Evolutionary conservation across 1,284 basidiomycete species (phyloP), one percentile per base, ranked within the genome.

Genomic region (Testicularia cyperi): DNA sequence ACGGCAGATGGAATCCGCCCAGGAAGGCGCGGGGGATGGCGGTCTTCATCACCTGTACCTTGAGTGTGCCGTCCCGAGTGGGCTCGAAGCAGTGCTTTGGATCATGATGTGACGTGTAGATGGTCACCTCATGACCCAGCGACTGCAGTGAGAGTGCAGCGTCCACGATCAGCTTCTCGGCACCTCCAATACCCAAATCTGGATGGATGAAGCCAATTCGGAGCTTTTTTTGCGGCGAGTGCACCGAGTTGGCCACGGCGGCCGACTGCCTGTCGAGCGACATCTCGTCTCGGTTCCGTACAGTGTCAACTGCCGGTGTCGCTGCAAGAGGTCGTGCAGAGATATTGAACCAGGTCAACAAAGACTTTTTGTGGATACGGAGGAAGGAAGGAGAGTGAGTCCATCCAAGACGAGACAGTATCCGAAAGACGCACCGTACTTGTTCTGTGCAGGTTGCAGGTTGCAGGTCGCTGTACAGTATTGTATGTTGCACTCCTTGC

Each of bases 121-220:
- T 85, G 68, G 87, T 83, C n/a, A 98, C 88, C 0, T 83, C 80
- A 75, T 97, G 92, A 0, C 92, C 94, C 4, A 86, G 81, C 9
- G 82, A 80, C 76, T 96, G 88, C 13, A 98, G 80, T 1, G 89
- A 87, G 0, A 94, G 80, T 0, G 94, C 92, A 14, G 92, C 90
- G 77, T 98, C 94, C n/a, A 97, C 92, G 1, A 98, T 86, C 8
- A 97, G 83, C 32, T 92, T 82, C 78, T 98, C 94, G 1, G 94
- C 94, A 12, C 94, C 94, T 88, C 92, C 92, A 42, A 96, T 94
- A 38, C 92, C 92, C 4, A 96, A 81, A 80, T 97, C 92, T 19
- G 92, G 92, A 76, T 97, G 92, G 44, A 96, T 81, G 78, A 96
- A 92, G 4, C 88, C 91, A 55, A 97, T 81, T 13, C 82, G 58